phyloP scores from a whole-genome alignment of 2,329 filamentous ascomycete species.

The Talaromyces islandicus region DNA sequence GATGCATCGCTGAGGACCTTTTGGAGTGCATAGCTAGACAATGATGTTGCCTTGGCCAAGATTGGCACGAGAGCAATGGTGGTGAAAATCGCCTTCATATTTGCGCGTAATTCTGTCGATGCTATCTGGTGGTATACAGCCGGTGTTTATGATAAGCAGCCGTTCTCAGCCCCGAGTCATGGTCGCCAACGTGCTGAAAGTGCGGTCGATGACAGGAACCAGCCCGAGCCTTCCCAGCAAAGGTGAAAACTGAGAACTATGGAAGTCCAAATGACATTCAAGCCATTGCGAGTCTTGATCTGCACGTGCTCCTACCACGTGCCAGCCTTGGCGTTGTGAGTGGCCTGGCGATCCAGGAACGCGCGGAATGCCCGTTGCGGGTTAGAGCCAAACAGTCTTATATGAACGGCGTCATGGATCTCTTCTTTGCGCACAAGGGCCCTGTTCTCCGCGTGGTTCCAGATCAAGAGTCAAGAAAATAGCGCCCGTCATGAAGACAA shows the following conservation, averaged over 20 bases:
- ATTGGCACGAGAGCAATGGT: not conserved
- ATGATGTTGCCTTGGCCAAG: not conserved
- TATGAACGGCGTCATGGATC: not conserved
- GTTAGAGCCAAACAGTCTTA: not conserved
- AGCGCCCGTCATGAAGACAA: not conserved
- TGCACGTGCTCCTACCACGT: not conserved
- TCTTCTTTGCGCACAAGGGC: not conserved
- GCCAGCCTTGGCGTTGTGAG: not conserved
- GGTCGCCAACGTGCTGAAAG: not conserved
- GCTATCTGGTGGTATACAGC: too few relatives aligned
- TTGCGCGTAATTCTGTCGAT: not conserved
- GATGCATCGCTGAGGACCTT: constrained; percentile 39
- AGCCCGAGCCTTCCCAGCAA: not conserved
- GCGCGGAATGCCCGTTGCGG: not conserved
- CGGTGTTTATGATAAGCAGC: not conserved
- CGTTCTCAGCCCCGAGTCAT: not conserved
- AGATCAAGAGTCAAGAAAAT: not conserved
- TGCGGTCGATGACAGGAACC: not conserved
- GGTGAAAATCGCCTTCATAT: not conserved
- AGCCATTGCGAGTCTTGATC: not conserved
- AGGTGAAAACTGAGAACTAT: not conserved
- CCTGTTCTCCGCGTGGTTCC: not conserved
- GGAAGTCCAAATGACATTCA: not conserved
- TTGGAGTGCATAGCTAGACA: constrained; percentile 32
- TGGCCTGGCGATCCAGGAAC: not conserved